These are phyloP conservation scores for Phytophthora pini DNA, from an alignment of 352 stramenopile genomes.

Conservation along the genomic window DNA sequence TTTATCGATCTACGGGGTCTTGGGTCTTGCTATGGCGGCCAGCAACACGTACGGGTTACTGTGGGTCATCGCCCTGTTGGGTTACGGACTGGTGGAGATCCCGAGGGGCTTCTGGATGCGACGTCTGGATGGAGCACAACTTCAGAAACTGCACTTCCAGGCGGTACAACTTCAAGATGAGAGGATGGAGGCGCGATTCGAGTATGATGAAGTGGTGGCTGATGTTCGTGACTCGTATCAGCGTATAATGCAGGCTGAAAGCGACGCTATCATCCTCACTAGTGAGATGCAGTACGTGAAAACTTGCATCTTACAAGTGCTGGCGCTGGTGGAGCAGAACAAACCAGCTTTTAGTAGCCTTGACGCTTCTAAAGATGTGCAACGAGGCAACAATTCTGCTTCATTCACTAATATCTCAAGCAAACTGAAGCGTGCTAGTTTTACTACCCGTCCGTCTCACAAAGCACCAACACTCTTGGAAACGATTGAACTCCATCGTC, in stretches of 20 bases:
- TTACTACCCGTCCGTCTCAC: neutral
- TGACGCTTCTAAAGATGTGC: neutral
- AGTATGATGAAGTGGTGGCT: slow-evolving; percentile 59
- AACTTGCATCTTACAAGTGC: slow-evolving; percentile 46
- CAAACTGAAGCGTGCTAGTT: slow-evolving; percentile 27
- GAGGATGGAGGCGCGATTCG: slow-evolving; percentile 66
- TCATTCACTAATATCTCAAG: slow-evolving; percentile 19
- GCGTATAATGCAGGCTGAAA: slow-evolving; percentile 60
- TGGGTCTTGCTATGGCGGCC: slow-evolving; percentile 63
- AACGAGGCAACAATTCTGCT: slow-evolving; percentile 2
- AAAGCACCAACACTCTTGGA: slow-evolving; percentile 50
- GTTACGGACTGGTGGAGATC: slow-evolving; percentile 69
- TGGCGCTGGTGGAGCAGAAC: slow-evolving; percentile 39
- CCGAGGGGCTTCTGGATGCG: slow-evolving; percentile 59
- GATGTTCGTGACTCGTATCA: slow-evolving; percentile 48
- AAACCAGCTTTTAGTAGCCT: slow-evolving; percentile 26
- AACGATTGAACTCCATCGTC: slow-evolving; percentile 59
- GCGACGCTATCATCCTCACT: slow-evolving; percentile 68
- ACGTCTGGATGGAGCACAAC: slow-evolving; percentile 40
- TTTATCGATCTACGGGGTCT: slow-evolving; percentile 53
- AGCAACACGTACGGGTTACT: slow-evolving; percentile 75
- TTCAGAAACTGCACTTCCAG: slow-evolving; percentile 60
- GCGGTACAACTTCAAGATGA: slow-evolving; percentile 69
- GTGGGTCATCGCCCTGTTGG: slow-evolving; percentile 68
- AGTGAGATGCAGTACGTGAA: slow-evolving; percentile 73